Percentiles rank a stretch among this genome's conserved stretches.
phyloP scores from a whole-genome alignment of 257 asterid genomes.

The Solanum sejunctum region DNA sequence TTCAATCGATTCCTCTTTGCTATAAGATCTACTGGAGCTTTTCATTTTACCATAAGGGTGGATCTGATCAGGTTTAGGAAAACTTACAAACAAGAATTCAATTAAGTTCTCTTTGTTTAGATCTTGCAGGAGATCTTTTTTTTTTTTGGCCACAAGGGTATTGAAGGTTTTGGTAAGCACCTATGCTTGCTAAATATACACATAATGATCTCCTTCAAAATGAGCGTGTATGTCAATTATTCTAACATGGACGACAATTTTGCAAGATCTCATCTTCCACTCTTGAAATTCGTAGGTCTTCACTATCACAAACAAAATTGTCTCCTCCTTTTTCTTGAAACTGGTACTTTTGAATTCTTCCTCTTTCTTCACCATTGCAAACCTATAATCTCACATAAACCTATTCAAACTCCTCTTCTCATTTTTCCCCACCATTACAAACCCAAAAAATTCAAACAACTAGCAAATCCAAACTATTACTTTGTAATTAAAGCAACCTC shows the following conservation, averaged over 20 bases:
- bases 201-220: neutral
- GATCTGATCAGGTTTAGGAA: neutral
- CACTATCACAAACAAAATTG: neutral
- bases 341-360: neutral
- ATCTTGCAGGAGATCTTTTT: neutral
- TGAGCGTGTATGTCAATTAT: neutral
- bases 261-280: neutral
- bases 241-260: neutral
- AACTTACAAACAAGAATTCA: neutral
- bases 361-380: neutral
- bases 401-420: neutral
- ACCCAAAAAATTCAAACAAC: neutral
- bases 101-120: neutral
- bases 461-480: neutral
- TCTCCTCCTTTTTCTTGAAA: neutral
- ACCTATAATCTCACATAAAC: neutral
- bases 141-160: neutral
- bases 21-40: neutral
- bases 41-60: neutral
- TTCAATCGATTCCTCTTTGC: neutral
- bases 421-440: neutral
- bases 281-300: neutral
- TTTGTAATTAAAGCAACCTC: neutral
- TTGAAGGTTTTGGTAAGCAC: neutral
- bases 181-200: neutral